Evolutionary conservation across 306 rosid species (phyloP).

Genomic region (Cucurbita argyrosperma): DNA sequence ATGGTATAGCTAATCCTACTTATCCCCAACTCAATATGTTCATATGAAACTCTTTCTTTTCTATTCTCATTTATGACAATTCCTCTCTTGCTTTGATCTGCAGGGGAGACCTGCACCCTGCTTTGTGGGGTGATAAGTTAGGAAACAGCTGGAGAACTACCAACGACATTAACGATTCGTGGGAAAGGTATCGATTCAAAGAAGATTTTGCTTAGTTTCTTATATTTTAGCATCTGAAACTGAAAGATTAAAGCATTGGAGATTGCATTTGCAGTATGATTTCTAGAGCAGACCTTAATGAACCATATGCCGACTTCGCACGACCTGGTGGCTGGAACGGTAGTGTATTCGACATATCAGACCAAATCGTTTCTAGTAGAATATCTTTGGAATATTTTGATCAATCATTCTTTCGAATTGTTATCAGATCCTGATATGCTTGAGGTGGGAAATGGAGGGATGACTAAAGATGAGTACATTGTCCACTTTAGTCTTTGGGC

Average conservation of each 20-base stretch:
- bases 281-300: slow-evolving; percentile 72
- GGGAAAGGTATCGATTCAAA: slow-evolving; percentile 51
- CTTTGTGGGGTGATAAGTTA: slow-evolving; percentile 65
- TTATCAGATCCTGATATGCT: slow-evolving; percentile 94
- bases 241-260: not conserved
- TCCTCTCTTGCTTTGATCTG: not conserved
- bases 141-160: slow-evolving; percentile 99
- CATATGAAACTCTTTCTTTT: not conserved
- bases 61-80: not conserved
- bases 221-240: not conserved
- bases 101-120: slow-evolving; percentile 97
- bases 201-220: not conserved
- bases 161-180: slow-evolving; percentile 54
- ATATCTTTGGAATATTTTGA: not conserved
- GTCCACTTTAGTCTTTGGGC: slow-evolving; percentile 97
- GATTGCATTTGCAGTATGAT: slow-evolving; percentile 49
- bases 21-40: not conserved
- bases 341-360: slow-evolving; percentile 12
- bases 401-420: not conserved
- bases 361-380: not conserved
- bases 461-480: slow-evolving; percentile 68
- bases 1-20: slow-evolving; percentile 37
- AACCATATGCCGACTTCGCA: slow-evolving; percentile 59
- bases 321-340: slow-evolving; percentile 99
- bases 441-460: slow-evolving; percentile 93